Conservation (phyloP, 2,329 filamentous ascomycete genomes). For the Ascosphaera pollenicola region DNA sequence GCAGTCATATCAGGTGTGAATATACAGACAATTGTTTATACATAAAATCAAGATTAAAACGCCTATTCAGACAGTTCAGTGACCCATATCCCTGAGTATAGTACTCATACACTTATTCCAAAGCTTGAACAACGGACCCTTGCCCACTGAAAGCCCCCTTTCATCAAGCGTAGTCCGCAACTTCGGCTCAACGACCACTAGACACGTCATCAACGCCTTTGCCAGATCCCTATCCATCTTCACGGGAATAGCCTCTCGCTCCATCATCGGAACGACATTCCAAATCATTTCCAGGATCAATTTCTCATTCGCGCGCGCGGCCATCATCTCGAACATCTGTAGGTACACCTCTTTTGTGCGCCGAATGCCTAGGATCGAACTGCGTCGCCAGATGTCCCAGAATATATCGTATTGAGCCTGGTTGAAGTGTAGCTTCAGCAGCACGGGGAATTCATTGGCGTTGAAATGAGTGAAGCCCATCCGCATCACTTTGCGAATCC, state of each 20-base stretch:
- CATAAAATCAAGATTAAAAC: too few species aligned
- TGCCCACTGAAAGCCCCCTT: background rate
- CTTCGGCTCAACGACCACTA: constrained; percentile 31
- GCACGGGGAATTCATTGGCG: constrained; percentile 9
- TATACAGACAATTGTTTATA: too few species aligned
- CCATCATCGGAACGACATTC: constrained; percentile 38
- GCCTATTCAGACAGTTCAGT: too few species aligned
- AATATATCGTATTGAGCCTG: constrained; percentile 32
- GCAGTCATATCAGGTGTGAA: too few species aligned
- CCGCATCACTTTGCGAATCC: constrained; percentile 12
- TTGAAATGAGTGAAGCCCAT: constrained; percentile 12
- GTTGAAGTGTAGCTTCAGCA: constrained; percentile 15
- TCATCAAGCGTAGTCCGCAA: constrained; percentile 17
- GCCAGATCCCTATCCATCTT: constrained; percentile 23
- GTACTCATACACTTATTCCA: constrained; percentile 3
- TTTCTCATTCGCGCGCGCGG: constrained; percentile 20
- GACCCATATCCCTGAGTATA: too few species aligned
- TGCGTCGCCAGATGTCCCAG: constrained; percentile 37
- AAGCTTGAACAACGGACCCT: constrained; percentile 2
- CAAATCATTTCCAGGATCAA: constrained; percentile 26
- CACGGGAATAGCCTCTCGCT: constrained; percentile 30
- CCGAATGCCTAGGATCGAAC: constrained; percentile 26
- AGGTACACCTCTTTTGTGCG: constrained; percentile 34
- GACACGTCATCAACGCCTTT: constrained; percentile 29
- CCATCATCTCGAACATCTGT: constrained; percentile 29